Evolutionary conservation across 2,329 filamentous ascomycete genomes (phyloP), one percentile per base, ranked within the genome.

Genomic region (Fusarium oxysporum): DNA sequence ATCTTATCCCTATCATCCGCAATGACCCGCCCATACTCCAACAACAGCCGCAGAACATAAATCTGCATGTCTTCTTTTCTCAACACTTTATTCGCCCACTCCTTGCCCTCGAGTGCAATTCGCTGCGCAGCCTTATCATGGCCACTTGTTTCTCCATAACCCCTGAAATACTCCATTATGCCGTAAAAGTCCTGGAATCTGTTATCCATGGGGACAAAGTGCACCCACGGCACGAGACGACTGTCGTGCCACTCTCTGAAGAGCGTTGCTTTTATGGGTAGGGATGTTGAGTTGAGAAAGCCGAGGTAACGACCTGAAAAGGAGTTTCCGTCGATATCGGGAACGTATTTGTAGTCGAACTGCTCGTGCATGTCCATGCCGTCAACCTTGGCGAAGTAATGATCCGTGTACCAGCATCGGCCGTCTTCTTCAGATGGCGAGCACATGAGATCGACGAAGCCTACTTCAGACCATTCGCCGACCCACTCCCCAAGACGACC

Each of bases 201-300:
- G 77, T 89, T 92, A 78, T 95, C 92, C 87, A 96, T 91, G 21
- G 93, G 93, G 4, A 95, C 91, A 76, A 93, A 96, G 81, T 96
- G 93, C 76, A 90, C 90, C 93, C 93, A 96, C 1, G 92, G 87
- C 5, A 94, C 84, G 3, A 96, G 84, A 6, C 93, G 86, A 48
- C 87, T 88, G 79, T 95, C 93, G 77, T 95, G 93, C 93, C 93
- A 96, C 80, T 96, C 93, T 25, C 89, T 87, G 82, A 91, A 96
- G 28, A 96, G 84, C 0, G 93, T 94, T 10, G 91, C 89, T 82
- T 96, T 96, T 82, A 96, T 89, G 1, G 92, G 92, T 13, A 95
- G 80, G 21, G 89, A 91, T 5, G 89, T 92, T 35, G 90, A 92
- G 38, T 88, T 86, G 30, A 96, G 83, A 79, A 95, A 94, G 0